Evolutionary conservation across 73 alveolate genomes (phyloP).

Genomic region (Diophrys sp.): DNA sequence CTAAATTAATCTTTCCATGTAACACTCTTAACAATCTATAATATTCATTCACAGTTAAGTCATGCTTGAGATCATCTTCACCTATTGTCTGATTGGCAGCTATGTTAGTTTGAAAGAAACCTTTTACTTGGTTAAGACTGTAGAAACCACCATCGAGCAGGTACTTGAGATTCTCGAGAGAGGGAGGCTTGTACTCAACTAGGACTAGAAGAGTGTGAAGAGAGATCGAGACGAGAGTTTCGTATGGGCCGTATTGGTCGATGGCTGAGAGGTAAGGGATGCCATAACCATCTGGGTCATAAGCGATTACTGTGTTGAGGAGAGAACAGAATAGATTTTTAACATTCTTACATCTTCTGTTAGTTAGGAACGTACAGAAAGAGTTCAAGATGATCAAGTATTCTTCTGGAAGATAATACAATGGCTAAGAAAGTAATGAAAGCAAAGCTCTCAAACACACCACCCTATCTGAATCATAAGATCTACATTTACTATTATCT

Average conservation of each 20-base stretch:
- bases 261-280: constrained; percentile 57
- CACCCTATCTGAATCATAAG: constrained; percentile 28
- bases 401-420: constrained; percentile 57
- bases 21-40: constrained; percentile 50
- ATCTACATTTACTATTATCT: constrained; percentile 31
- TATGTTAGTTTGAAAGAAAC: constrained; percentile 10
- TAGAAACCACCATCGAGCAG: constrained; percentile 48
- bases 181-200: constrained; percentile 64
- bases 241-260: constrained; percentile 35
- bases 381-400: constrained; percentile 51
- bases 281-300: constrained; percentile 54
- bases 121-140: constrained; percentile 33
- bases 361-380: constrained; percentile 42
- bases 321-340: constrained; percentile 54
- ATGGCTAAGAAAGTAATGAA: constrained; percentile 32
- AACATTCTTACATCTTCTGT: constrained; percentile 52
- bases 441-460: constrained; percentile 34
- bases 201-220: constrained; percentile 36
- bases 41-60: constrained; percentile 55
- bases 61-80: constrained; percentile 33
- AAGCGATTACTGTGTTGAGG: constrained; percentile 30
- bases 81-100: not conserved
- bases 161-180: constrained; percentile 42
- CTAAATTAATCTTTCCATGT: constrained; percentile 61
- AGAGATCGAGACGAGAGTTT: constrained; percentile 19